Base-by-base conservation (phyloP, 164 flowering plant species). In the Cinnamomum micranthum region DNA sequence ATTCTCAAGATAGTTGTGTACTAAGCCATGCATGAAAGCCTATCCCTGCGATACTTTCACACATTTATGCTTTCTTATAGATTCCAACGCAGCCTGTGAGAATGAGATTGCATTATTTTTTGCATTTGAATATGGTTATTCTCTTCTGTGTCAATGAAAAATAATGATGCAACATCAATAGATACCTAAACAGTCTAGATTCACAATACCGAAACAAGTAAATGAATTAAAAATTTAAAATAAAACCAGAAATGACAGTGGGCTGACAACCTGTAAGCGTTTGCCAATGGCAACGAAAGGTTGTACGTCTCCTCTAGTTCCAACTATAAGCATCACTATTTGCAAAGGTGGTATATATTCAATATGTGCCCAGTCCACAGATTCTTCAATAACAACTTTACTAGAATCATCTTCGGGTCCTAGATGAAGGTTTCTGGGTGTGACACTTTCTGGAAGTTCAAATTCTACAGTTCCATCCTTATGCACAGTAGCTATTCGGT, bases 271-370 rank as follows among this genome's bases (percentile, higher is more conserved):
- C 97, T 95, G 98, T 74, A 95, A 84, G 33, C 89, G 86, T 82
- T 95, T 95, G 50, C 97, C 98, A 81, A 95, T 95, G 41, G 98
- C 98, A 81, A 90, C 59, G 85, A 95, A 95, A 25, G 97, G 98
- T 79, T 95, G 98, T 52, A 95, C 98, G 85, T 95, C 98, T 72
- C 98, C 98, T 31, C 97, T 91, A 65, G 98, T 95, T 65, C 98
- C 98, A 81, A 95, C 98, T 76, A 95, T 92, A 70, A 95, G 93
- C 82, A 95, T 89, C 65, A 93, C 97, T 75, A 95, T 91, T 81
- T 92, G 97, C 77, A 95, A 28, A 17, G 99, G 99, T 14, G 90
- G 97, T 69, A 91, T 89, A 77, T 83, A 83, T 55, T 86, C 91
- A 78, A 87, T 77, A 67, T 92, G 94, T 55, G 84, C 68, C n/a